A percentile compares a stretch with the other conserved stretches of the same genome.
Evolutionary conservation across 495 filamentous ascomycete species (phyloP).

Genomic region (Halenospora varia): DNA sequence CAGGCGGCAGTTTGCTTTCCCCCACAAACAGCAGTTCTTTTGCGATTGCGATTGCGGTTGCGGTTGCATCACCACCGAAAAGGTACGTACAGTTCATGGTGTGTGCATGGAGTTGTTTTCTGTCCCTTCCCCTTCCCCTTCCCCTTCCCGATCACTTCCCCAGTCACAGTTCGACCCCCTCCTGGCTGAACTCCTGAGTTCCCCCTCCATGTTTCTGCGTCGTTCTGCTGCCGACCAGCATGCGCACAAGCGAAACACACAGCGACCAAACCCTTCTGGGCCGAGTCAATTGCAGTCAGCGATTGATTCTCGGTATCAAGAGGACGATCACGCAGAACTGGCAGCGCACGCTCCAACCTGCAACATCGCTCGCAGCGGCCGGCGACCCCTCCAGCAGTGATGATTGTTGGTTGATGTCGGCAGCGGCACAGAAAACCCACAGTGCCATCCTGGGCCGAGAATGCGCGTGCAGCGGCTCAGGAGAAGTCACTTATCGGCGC

Average conservation of each 20-base stretch:
- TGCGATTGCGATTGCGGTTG: too few relatives aligned
- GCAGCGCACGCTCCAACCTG: background rate
- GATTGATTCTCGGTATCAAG: background rate
- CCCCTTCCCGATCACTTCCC: too few relatives aligned
- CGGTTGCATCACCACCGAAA: too few relatives aligned
- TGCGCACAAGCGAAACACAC: background rate
- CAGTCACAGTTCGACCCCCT: too few relatives aligned
- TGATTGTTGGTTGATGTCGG: background rate
- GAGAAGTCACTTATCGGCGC: background rate
- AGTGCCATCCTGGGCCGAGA: too few relatives aligned
- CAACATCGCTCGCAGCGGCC: too few relatives aligned
- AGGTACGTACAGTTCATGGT: too few relatives aligned
- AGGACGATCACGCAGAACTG: constrained; percentile 7
- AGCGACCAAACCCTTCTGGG: constrained; percentile 9
- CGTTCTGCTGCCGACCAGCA: background rate
- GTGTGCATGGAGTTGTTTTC: too few relatives aligned
- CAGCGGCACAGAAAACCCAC: background rate
- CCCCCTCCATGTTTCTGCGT: background rate
- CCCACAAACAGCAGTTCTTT: too few relatives aligned
- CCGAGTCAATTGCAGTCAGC: constrained; percentile 4
- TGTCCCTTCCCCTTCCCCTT: background rate
- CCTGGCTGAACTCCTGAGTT: too few relatives aligned
- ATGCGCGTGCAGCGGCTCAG: background rate
- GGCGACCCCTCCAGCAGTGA: background rate
- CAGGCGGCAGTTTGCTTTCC: background rate